These are phyloP conservation scores for Pyrenochaeta sp. DNA, from an alignment of 2,329 filamentous ascomycete genomes.

Conservation along the genomic window DNA sequence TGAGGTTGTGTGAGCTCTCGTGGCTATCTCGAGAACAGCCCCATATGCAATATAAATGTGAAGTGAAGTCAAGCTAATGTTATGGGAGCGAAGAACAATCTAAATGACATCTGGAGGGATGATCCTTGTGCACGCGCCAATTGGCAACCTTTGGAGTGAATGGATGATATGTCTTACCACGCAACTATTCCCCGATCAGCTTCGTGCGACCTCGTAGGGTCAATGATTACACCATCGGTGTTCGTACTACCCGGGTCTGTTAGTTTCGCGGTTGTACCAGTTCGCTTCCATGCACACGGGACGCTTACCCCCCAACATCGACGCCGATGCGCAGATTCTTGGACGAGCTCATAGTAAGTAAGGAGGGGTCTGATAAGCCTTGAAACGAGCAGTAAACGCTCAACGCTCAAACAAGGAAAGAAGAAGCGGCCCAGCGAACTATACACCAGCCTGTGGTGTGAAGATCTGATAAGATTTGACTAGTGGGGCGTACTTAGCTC, in stretches of 20 bases:
- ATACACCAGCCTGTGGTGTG: not conserved
- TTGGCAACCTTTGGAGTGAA: not conserved
- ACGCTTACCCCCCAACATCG: conserved; percentile 52
- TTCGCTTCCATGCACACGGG: not conserved
- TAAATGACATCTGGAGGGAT: not conserved
- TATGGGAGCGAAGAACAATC: not conserved
- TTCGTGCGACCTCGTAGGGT: conserved; percentile 39
- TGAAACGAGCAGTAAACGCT: not conserved
- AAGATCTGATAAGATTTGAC: conserved; percentile 23
- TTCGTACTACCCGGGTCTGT: conserved; percentile 38
- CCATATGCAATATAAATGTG: not conserved
- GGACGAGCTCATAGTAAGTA: conserved; percentile 12
- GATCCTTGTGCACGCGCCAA: not conserved
- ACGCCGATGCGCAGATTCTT: conserved; percentile 53
- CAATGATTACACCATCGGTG: conserved; percentile 49
- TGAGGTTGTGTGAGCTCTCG: conserved; percentile 10
- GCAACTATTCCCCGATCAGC: conserved; percentile 43
- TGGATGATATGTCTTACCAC: conserved; percentile 33
- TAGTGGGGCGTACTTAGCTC: conserved; percentile 15
- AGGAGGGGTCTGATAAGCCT: not conserved
- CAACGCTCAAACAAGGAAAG: not conserved
- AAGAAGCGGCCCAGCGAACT: not conserved
- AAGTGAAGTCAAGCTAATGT: not conserved
- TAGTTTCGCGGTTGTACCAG: not conserved
- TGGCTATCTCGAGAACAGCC: not conserved